Base-by-base conservation (phyloP, 2,329 filamentous ascomycete species). In the Alternaria sp. region DNA sequence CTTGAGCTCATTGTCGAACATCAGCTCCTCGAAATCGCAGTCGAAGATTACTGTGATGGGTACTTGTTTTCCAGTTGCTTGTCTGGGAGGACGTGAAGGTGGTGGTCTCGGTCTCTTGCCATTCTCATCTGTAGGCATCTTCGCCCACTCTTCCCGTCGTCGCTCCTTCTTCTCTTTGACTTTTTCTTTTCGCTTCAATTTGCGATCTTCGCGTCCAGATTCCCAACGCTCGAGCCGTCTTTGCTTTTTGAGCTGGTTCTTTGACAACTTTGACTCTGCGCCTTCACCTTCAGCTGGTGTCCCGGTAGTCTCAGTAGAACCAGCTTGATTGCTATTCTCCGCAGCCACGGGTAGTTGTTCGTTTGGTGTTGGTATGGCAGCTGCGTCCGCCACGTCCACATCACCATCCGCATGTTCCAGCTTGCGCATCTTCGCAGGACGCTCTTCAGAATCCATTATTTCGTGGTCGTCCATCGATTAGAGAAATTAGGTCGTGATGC, bases 21-120 rank as follows among this genome's bases (percentile, higher is more conserved):
- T 99, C 73, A 94, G 86, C 42, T 91, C 84, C 77, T 99, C 94
- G 76, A 96, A 99, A 67, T 91, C 89, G 80, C 94, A 98, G 81
- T 99, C 95, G 64, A 99, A 82, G 60, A 99, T 84, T 66, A 99
- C 82, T 0, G 92, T 87, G 22, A 98, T 81, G 2, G 94, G 93
- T 0, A 96, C 85, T 57, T 88, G 86, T 49, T 83, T 81, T 4
- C 84, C 80, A n/a, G 57, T 20, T 70, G 78, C 54, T 16, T 67
- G 63, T 32, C 70, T 66, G 20, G 67, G 62, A 11, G 63, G 51
- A n/a, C 69, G 55, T 24, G 57, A 55, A n/a, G 67, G 66, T 12
- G 65, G 68, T 12, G 59, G 62, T 18, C 59, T 63, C 22, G 63
- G 63, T n/a, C 57, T 58, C 20, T 63, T 61, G 36, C 68, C 64